Evolutionary conservation across 352 stramenopile genomes (phyloP).

Genomic region (Phytopythium delawarense): DNA sequence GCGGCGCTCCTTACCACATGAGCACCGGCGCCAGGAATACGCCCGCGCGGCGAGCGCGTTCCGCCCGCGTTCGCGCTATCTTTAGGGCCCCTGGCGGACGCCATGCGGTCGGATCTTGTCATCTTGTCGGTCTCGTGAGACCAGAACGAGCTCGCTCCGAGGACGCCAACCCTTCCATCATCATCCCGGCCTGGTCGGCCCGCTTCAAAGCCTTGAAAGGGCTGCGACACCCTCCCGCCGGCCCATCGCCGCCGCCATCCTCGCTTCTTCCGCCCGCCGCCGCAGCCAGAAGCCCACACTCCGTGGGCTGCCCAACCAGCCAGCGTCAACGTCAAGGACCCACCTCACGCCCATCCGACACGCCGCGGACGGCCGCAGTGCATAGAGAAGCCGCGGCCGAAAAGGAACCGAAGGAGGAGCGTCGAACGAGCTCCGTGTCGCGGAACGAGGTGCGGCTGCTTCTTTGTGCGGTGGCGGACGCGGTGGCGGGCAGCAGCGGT

Average conservation of each 20-base stretch:
- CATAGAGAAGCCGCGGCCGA: constrained; percentile 5
- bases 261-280: not conserved
- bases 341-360: not conserved
- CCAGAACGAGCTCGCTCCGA: too few species aligned
- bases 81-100: not conserved
- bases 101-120: too few species aligned
- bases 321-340: not conserved
- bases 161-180: too few species aligned
- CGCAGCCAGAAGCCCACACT: not conserved
- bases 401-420: not conserved
- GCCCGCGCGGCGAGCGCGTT: not conserved
- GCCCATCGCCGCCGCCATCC: not conserved
- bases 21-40: not conserved
- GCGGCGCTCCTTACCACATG: not conserved
- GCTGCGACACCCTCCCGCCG: not conserved
- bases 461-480: not conserved
- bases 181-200: too few species aligned
- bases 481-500: too few species aligned
- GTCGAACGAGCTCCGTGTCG: not conserved
- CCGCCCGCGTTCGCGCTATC: not conserved
- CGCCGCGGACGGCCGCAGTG: not conserved
- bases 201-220: too few species aligned
- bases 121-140: too few species aligned
- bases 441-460: not conserved
- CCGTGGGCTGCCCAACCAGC: not conserved